These are phyloP conservation scores for Pichia sp. DNA, from an alignment of 1,139 yeast species.

Conservation along the genomic window DNA sequence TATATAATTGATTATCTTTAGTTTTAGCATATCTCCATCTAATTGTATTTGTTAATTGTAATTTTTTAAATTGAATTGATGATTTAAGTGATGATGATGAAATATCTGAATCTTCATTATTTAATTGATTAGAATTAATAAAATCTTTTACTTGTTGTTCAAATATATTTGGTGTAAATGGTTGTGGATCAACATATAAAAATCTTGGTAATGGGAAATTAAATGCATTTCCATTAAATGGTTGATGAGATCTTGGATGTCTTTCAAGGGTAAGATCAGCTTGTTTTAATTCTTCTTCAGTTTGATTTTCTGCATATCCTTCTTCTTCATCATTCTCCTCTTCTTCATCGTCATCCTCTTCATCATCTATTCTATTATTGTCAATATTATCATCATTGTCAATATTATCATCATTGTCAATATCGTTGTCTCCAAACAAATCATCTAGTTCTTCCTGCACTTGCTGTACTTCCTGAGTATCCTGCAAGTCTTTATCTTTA, in stretches of 20 bases:
- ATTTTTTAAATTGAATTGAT: slow-evolving; percentile 42
- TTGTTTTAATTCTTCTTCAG: slow-evolving; percentile 38
- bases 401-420: slow-evolving; percentile 10
- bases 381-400: slow-evolving; percentile 6
- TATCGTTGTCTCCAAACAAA: slow-evolving; percentile 7
- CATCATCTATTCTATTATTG: slow-evolving; percentile 9
- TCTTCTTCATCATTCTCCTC: slow-evolving; percentile 30
- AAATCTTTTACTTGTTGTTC: slow-evolving; percentile 29
- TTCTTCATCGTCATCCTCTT: slow-evolving; percentile 21
- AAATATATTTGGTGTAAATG: slow-evolving; percentile 76
- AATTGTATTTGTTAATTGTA: slow-evolving; percentile 61
- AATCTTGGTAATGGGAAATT: slow-evolving; percentile 76
- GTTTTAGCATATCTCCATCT: slow-evolving; percentile 86
- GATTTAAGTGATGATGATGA: slow-evolving; percentile 34
- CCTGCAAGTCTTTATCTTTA: no score
- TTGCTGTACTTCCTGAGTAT: no score
- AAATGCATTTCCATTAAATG: slow-evolving; percentile 39
- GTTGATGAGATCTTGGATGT: slow-evolving; percentile 51
- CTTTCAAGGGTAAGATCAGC: slow-evolving; percentile 66
- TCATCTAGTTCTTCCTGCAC: slow-evolving; percentile 8
- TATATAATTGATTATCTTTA: slow-evolving; percentile 57
- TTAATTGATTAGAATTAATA: slow-evolving; percentile 8
- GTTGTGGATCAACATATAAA: slow-evolving; percentile 74
- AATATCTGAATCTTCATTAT: slow-evolving; percentile 25
- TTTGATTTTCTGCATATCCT: slow-evolving; percentile 33